Conservation (phyloP, 1,284 basidiomycete species). For the Irpex sp. region DNA sequence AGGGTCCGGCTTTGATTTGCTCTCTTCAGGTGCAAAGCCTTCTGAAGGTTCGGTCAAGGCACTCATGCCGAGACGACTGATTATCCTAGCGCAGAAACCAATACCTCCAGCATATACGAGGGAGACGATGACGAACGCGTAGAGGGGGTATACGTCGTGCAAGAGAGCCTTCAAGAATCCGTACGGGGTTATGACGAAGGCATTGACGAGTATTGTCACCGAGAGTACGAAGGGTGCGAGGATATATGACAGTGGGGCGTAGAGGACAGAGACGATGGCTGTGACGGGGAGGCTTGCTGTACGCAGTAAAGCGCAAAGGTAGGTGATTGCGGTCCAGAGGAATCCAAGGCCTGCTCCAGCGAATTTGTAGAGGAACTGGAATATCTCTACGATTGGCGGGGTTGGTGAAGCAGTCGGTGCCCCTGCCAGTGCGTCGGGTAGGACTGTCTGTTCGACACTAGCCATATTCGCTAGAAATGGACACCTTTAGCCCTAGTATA, state of each 20-base stretch:
- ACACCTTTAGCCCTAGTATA: too few relatives aligned
- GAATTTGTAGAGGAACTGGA: slow-evolving; percentile 5
- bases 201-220: slow-evolving; percentile 36
- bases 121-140: slow-evolving; percentile 56
- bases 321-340: slow-evolving; percentile 12
- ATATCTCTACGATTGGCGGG: slow-evolving; percentile 15
- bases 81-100: slow-evolving; percentile 40
- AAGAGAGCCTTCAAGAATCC: slow-evolving; percentile 33
- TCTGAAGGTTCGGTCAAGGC: not conserved
- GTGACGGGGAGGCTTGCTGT: slow-evolving; percentile 28
- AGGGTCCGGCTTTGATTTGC: not conserved
- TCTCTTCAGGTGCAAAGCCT: not conserved
- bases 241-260: slow-evolving; percentile 40
- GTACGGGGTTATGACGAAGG: slow-evolving; percentile 46
- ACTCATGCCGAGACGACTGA: not conserved
- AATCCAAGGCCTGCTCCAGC: not conserved
- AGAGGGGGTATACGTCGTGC: slow-evolving; percentile 54
- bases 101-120: slow-evolving; percentile 50
- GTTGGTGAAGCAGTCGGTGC: not conserved
- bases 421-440: not conserved
- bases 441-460: not conserved
- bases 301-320: slow-evolving; percentile 14
- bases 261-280: slow-evolving; percentile 27
- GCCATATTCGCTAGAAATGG: not conserved
- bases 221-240: slow-evolving; percentile 48